phyloP scores from a whole-genome alignment of 306 rosid species.

The Mimosa pudica region DNA sequence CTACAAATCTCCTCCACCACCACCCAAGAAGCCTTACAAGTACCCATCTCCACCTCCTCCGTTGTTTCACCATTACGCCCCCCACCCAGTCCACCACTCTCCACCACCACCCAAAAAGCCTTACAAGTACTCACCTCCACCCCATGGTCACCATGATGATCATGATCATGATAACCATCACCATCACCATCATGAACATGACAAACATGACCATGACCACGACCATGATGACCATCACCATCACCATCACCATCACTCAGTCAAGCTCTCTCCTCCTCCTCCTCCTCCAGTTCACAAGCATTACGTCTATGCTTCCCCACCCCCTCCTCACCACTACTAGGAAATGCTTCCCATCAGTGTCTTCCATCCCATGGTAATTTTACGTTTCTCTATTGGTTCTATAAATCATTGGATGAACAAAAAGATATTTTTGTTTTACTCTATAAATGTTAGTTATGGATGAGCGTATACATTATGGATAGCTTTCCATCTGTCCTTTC shows the following conservation, averaged over 20 bases:
- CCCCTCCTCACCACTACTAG: background rate
- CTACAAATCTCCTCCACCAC: background rate
- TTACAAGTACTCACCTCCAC: background rate
- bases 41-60: background rate
- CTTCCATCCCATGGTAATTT: too few relatives aligned
- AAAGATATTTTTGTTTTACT: too few relatives aligned
- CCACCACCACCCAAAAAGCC: background rate
- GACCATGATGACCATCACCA: too few relatives aligned
- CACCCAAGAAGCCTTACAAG: background rate
- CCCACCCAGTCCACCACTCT: background rate
- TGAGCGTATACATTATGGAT: too few relatives aligned
- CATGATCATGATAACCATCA: background rate
- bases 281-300: background rate
- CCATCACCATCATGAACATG: background rate
- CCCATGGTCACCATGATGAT: background rate
- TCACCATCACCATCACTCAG: background rate
- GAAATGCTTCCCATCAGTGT: too few relatives aligned
- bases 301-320: background rate
- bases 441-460: too few relatives aligned
- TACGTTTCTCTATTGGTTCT: too few relatives aligned
- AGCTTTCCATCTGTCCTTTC: too few relatives aligned
- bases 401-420: too few relatives aligned
- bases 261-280: background rate
- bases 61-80: background rate
- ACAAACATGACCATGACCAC: background rate